Evolutionary conservation across 805 yeast species (phyloP).

Genomic region (Maudiozyma saulgeensis): DNA sequence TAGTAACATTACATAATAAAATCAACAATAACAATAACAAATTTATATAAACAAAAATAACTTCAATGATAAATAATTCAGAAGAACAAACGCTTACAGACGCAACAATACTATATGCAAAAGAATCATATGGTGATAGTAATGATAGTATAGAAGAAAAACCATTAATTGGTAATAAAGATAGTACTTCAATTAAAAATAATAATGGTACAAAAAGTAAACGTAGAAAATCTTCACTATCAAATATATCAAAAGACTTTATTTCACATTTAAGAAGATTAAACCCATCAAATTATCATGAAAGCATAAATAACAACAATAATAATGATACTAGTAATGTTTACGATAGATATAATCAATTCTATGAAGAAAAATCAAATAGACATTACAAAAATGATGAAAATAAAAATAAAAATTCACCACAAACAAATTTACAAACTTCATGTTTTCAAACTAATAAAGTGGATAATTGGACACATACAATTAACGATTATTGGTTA

Average conservation of each 20-base stretch:
- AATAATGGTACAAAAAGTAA: neutral
- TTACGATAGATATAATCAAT: conserved; percentile 4
- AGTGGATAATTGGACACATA: conserved; percentile 11
- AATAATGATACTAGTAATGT: neutral
- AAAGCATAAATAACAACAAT: neutral
- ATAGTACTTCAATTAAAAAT: no score
- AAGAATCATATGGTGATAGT: neutral
- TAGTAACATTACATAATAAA: no score
- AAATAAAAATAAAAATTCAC: neutral
- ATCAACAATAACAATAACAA: no score
- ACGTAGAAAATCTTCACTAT: neutral
- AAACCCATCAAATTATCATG: conserved; percentile 6
- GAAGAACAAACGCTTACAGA: neutral
- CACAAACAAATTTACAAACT: neutral
- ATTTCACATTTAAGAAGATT: conserved; percentile 3
- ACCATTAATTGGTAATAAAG: neutral
- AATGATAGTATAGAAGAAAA: neutral
- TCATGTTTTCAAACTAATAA: conserved; percentile 5
- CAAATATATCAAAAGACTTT: neutral
- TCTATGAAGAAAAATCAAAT: conserved; percentile 1
- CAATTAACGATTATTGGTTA: conserved; percentile 16
- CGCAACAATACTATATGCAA: neutral
- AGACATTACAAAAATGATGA: neutral
- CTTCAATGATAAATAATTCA: neutral
- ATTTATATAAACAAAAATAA: no score